These are phyloP conservation scores for Onygenales sp. DNA, from an alignment of 2,329 filamentous ascomycete species.

Conservation along the genomic window DNA sequence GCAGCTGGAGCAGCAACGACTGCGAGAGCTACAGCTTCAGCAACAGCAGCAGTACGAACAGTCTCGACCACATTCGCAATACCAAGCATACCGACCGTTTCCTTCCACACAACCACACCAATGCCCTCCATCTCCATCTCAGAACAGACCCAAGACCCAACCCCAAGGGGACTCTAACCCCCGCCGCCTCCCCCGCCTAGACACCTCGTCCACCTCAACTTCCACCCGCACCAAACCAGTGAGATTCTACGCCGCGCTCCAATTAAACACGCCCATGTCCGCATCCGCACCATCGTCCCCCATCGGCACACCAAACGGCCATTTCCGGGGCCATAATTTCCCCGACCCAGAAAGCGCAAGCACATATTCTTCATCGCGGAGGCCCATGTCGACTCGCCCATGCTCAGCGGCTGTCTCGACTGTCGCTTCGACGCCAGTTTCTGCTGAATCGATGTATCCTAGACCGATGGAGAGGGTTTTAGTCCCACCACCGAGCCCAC, in stretches of 20 bases:
- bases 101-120: neutral
- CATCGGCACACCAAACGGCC: neutral
- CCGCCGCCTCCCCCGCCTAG: neutral
- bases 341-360: neutral
- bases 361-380: neutral
- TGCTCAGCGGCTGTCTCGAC: neutral
- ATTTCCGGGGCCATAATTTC: neutral
- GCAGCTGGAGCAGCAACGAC: neutral
- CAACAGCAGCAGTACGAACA: neutral
- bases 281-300: neutral
- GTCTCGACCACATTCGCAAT: neutral
- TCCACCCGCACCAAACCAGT: neutral
- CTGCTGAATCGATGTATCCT: neutral
- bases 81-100: neutral
- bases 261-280: neutral
- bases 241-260: neutral
- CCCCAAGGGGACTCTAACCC: neutral
- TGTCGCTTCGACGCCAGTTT: neutral
- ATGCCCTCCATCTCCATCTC: neutral
- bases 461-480: neutral
- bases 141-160: neutral
- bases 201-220: neutral
- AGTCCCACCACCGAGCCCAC: neutral
- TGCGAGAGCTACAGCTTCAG: too few species aligned
- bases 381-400: neutral